Conservation (phyloP, 108 stramenopile genomes). For the Nitzschia palea region DNA sequence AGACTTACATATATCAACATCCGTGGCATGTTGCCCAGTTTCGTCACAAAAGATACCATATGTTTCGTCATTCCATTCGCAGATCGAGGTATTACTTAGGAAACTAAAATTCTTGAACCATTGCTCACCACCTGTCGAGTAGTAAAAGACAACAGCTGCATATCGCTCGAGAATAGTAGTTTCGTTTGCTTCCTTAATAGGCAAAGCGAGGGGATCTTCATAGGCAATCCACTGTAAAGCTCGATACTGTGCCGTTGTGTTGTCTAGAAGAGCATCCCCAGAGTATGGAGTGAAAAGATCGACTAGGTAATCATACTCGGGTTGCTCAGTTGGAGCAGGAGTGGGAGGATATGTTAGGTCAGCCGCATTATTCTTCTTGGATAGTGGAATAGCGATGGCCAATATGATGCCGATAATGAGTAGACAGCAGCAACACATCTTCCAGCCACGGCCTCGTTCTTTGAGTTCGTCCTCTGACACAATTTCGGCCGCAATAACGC, state of each 20-base stretch:
- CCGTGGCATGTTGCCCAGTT: neutral
- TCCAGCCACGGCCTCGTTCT: constrained; percentile 4
- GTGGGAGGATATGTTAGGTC: neutral
- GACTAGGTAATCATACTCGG: neutral
- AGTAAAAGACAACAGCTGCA: neutral
- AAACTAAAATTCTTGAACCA: constrained; percentile 4
- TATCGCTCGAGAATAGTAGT: constrained; percentile 1
- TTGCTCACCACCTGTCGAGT: neutral
- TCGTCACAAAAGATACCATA: constrained; percentile 2
- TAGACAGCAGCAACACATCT: neutral
- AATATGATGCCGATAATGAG: neutral
- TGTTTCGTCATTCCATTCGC: constrained; percentile 12
- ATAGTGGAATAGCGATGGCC: neutral
- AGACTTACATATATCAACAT: neutral
- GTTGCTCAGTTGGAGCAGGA: neutral
- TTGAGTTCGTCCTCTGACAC: constrained; percentile 13
- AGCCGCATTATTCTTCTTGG: neutral
- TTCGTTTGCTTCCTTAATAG: neutral
- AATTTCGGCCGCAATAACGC: constrained; percentile 5
- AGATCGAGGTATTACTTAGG: neutral
- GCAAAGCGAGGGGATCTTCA: neutral
- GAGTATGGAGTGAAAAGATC: neutral
- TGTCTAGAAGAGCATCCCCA: neutral
- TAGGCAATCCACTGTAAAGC: constrained; percentile 13
- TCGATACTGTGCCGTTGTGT: neutral